A percentile compares a stretch with the other conserved stretches of the same genome.
Conservation (phyloP, 345 rosid genomes). For the Arabis alpina region DNA sequence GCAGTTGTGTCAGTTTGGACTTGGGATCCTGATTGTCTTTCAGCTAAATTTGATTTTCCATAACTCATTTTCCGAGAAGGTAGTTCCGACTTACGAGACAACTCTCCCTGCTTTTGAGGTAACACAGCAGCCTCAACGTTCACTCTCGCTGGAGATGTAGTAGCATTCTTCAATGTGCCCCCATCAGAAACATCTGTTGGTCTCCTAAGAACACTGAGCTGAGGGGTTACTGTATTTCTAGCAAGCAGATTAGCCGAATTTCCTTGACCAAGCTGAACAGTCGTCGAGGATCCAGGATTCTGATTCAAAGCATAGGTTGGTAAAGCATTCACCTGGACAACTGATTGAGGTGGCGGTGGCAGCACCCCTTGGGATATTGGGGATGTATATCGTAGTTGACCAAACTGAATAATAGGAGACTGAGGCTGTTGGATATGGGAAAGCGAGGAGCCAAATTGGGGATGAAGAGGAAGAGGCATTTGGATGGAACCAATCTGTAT, state of each 20-base stretch:
- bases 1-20: conserved; percentile 47
- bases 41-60: conserved; percentile 47
- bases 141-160: conserved; percentile 46
- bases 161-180: conserved; percentile 44
- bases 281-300: conserved; percentile 50
- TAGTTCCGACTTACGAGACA: conserved; percentile 46
- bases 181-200: conserved; percentile 54
- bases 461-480: conserved; percentile 97
- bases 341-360: conserved; percentile 64
- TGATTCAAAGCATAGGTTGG: conserved; percentile 55
- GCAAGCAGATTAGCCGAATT: conserved; percentile 43
- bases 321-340: conserved; percentile 58
- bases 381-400: conserved; percentile 82
- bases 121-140: conserved; percentile 41
- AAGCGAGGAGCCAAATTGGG: conserved; percentile 67
- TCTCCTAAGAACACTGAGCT: conserved; percentile 52
- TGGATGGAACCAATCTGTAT: conserved; percentile 99
- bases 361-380: conserved; percentile 76
- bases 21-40: conserved; percentile 53
- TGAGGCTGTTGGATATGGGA: conserved; percentile 68
- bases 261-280: conserved; percentile 54
- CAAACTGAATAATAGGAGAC: conserved; percentile 87
- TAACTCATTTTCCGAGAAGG: conserved; percentile 45
- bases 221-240: conserved; percentile 47
- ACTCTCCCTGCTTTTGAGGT: conserved; percentile 53